phyloP scores from a whole-genome alignment of 257 asterid species.

The Solanum medicagineum region DNA sequence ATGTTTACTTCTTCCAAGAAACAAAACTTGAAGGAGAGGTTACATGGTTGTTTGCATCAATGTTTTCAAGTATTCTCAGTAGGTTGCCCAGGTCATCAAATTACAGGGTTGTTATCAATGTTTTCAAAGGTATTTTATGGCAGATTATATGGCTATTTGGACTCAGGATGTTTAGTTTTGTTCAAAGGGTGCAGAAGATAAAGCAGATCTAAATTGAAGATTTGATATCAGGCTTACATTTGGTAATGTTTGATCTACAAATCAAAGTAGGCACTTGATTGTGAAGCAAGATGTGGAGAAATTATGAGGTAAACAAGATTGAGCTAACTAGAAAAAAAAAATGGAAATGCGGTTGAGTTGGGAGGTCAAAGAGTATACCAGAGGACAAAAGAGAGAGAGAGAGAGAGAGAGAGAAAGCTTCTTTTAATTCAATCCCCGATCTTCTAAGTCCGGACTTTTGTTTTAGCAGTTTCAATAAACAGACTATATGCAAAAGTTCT shows the following conservation, averaged over 20 bases:
- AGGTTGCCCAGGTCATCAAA: no score
- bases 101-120: not conserved
- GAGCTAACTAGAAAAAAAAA: not conserved
- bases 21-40: not conserved
- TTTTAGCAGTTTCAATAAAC: not conserved
- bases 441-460: not conserved
- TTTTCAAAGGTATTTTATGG: not conserved
- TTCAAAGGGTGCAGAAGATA: not conserved
- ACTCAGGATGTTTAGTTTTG: not conserved
- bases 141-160: not conserved
- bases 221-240: not conserved
- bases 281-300: not conserved
- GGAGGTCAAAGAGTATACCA: not conserved
- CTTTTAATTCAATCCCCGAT: not conserved
- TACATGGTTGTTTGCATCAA: not conserved
- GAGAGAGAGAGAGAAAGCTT: not conserved
- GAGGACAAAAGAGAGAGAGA: not conserved
- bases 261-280: not conserved
- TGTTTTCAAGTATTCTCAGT: not conserved
- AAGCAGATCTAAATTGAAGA: not conserved
- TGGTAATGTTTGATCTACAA: not conserved
- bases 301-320: not conserved
- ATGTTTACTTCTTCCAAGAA: not conserved
- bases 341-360: not conserved
- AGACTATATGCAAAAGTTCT: not conserved